Conservation (phyloP, 2,329 filamentous ascomycete genomes). For the Nakataea oryzae region DNA sequence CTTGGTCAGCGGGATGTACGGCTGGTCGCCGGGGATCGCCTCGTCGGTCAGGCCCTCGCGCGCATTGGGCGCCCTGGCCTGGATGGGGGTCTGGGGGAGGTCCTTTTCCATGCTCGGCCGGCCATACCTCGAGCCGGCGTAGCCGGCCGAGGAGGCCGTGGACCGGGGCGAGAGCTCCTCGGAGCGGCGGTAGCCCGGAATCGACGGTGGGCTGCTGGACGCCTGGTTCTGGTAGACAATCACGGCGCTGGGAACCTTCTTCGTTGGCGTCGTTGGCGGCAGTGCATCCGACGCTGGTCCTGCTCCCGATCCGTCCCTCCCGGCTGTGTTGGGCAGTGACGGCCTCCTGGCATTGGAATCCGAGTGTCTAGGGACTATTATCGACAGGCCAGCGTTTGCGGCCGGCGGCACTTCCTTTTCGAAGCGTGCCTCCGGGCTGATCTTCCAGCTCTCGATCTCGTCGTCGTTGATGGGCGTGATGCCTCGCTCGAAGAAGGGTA, state of each 20-base stretch:
- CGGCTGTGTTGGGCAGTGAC: constrained; percentile 4
- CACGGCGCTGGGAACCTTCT: constrained; percentile 21
- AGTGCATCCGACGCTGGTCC: background rate
- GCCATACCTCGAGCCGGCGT: constrained; percentile 6
- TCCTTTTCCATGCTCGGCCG: constrained; percentile 22
- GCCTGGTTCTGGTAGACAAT: constrained; percentile 17
- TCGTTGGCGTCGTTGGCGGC: constrained; percentile 12
- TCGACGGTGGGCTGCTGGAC: constrained; percentile 26
- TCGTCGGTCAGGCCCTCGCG: constrained; percentile 53
- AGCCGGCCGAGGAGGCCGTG: constrained; percentile 14
- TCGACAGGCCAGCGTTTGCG: constrained; percentile 9
- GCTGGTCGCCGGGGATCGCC: constrained; percentile 46
- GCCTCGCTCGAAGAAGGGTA: constrained; percentile 38
- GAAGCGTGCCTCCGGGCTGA: constrained; percentile 15
- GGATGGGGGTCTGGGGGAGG: constrained; percentile 36
- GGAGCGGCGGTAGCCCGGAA: constrained; percentile 39
- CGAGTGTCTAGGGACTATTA: background rate
- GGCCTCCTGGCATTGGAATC: background rate
- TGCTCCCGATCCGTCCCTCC: constrained; percentile 2
- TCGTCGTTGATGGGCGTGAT: constrained; percentile 54
- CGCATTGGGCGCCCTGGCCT: constrained; percentile 51
- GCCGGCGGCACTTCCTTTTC: background rate
- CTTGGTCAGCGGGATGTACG: constrained; percentile 43
- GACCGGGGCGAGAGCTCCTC: constrained; percentile 19
- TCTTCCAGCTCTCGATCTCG: constrained; percentile 56